phyloP scores from a whole-genome alignment of 2,329 filamentous ascomycete species.

The Falciphora oryzae region DNA sequence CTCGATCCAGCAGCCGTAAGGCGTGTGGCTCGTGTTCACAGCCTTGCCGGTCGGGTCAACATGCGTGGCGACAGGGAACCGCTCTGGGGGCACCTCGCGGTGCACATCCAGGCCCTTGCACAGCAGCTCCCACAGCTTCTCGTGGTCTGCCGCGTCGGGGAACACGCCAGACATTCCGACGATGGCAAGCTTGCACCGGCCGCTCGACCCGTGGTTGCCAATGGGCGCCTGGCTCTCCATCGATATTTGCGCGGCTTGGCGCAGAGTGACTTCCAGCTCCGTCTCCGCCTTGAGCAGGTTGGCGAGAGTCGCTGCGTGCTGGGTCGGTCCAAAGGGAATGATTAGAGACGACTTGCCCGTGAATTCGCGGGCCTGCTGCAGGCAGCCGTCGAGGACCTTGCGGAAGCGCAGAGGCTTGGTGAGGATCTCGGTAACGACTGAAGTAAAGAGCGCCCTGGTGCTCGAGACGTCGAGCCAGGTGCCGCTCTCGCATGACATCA shows the following conservation, averaged over 20 bases:
- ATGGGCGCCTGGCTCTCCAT: constrained; percentile 30
- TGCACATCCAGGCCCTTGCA: constrained; percentile 72
- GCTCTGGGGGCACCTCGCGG: constrained; percentile 58
- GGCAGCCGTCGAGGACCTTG: constrained; percentile 42
- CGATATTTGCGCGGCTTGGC: constrained; percentile 28
- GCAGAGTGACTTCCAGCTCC: constrained; percentile 36
- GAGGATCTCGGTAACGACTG: constrained; percentile 43
- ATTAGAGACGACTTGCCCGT: constrained; percentile 36
- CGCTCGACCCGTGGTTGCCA: constrained; percentile 40
- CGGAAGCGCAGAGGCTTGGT: constrained; percentile 43
- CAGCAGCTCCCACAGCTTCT: constrained; percentile 70
- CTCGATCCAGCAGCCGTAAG: constrained; percentile 69
- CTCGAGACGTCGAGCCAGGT: constrained; percentile 33
- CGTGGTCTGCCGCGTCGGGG: constrained; percentile 64
- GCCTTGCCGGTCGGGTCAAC: constrained; percentile 65
- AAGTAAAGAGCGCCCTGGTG: constrained; percentile 35
- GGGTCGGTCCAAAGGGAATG: constrained; percentile 44
- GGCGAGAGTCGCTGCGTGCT: constrained; percentile 40
- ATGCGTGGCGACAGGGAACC: constrained; percentile 69
- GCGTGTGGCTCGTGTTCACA: constrained; percentile 71
- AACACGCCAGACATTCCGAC: constrained; percentile 78
- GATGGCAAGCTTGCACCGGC: constrained; percentile 70
- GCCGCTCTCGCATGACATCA: constrained; percentile 47
- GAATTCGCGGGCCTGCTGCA: constrained; percentile 35
- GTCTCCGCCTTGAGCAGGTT: constrained; percentile 37